A percentile compares a stretch with the other conserved stretches of the same genome.
Evolutionary conservation across 129 eudicot genomes (phyloP).

Genomic region (Arctium lappa): DNA sequence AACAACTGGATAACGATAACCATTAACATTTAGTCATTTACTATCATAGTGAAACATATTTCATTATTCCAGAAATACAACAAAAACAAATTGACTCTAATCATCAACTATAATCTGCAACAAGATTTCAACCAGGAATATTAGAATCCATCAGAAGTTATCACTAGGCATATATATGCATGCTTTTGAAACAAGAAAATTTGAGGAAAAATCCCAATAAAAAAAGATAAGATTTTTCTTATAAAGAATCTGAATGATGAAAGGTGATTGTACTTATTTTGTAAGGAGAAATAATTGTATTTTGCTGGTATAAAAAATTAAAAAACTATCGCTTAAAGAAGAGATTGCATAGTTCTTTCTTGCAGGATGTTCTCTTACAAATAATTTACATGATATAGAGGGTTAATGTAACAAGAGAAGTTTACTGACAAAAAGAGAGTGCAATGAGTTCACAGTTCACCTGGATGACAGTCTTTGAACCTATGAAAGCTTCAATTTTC

Average conservation of each 20-base stretch:
- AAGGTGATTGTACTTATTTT: not conserved
- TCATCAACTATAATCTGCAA: not conserved
- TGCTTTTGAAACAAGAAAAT: not conserved
- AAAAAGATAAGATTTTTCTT: not conserved
- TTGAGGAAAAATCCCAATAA: not conserved
- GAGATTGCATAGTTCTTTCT: not conserved
- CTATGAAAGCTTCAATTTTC: slow-evolving; percentile 92
- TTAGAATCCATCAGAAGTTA: not conserved
- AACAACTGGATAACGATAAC: not conserved
- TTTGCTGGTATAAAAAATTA: not conserved
- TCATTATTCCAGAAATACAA: not conserved
- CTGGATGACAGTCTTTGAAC: slow-evolving; percentile 95
- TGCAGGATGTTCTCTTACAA: not conserved
- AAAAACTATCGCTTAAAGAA: not conserved
- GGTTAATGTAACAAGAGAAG: not conserved
- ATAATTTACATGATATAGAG: not conserved
- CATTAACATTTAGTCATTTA: not conserved
- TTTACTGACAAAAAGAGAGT: slow-evolving; percentile 1
- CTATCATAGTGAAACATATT: not conserved
- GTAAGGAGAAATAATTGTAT: not conserved
- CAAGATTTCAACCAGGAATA: slow-evolving; percentile 1
- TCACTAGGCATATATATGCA: not conserved
- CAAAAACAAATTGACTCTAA: not conserved
- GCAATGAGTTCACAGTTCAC: slow-evolving; percentile 45
- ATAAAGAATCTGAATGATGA: not conserved